Conservation (phyloP, 2,329 filamentous ascomycete genomes). For the Botrytis squamosa region DNA sequence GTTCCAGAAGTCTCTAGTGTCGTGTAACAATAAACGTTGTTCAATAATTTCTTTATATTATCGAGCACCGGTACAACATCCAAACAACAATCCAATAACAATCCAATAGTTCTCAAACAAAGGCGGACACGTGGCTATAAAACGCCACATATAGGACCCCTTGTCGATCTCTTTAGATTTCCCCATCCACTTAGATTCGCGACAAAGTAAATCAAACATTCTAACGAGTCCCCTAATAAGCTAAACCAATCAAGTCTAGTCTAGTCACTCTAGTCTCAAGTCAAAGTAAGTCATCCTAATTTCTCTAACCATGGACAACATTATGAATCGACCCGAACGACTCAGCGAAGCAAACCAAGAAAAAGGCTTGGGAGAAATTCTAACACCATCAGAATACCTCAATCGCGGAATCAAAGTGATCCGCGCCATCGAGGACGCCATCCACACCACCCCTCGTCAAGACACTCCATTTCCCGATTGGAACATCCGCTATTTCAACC, state of each 20-base stretch:
- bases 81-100: not conserved
- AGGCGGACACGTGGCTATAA: not conserved
- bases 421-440: not conserved
- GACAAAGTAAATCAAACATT: not conserved
- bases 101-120: not conserved
- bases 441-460: not conserved
- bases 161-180: not conserved
- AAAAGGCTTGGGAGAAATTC: not conserved
- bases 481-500: not conserved
- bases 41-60: not conserved
- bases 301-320: not conserved
- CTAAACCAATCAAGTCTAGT: not conserved
- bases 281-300: not conserved
- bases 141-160: not conserved
- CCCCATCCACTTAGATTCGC: not conserved
- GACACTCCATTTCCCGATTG: not conserved
- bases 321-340: not conserved
- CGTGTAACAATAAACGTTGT: not conserved
- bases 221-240: not conserved
- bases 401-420: not conserved
- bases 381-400: not conserved
- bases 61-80: not conserved
- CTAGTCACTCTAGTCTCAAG: not conserved
- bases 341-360: not conserved
- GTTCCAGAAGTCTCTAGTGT: not conserved